Evolutionary conservation across 2,329 filamentous ascomycete species (phyloP).

Genomic region (Neofusicoccum cordaticola): DNA sequence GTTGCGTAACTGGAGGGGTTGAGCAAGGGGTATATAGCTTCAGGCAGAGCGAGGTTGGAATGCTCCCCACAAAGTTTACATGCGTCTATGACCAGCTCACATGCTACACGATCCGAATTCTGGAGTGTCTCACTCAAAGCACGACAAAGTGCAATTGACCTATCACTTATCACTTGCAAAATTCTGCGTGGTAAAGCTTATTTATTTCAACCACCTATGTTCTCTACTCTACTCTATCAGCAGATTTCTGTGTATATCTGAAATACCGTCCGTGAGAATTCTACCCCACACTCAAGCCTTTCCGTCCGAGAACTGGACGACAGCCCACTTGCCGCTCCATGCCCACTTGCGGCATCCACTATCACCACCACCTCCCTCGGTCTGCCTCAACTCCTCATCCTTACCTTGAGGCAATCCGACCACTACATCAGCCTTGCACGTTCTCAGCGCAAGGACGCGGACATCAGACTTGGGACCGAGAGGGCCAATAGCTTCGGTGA

Average conservation of each 20-base stretch:
- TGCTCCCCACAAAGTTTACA: too few relatives aligned
- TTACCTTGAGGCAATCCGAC: constrained; percentile 79
- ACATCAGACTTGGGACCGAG: constrained; percentile 78
- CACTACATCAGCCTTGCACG: constrained; percentile 94
- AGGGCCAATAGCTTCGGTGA: constrained; percentile 79
- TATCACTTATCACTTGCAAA: too few relatives aligned
- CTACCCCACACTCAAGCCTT: constrained; percentile 41
- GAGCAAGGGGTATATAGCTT: too few relatives aligned
- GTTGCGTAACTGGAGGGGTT: too few relatives aligned
- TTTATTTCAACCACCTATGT: neutral
- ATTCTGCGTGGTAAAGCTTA: too few relatives aligned
- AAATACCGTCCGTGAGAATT: neutral
- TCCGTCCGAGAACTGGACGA: constrained; percentile 79
- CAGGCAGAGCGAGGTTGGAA: too few relatives aligned
- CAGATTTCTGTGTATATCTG: neutral
- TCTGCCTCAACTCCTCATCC: constrained; percentile 73
- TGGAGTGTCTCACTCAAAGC: too few relatives aligned
- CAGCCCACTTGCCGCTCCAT: constrained; percentile 94
- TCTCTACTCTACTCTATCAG: constrained; percentile 1
- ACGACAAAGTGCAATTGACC: too few relatives aligned
- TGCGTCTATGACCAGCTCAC: too few relatives aligned
- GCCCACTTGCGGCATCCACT: constrained; percentile 77
- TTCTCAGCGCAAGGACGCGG: constrained; percentile 81
- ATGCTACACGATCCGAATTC: too few relatives aligned
- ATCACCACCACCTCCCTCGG: constrained; percentile 69